phyloP scores from a whole-genome alignment of 2,329 filamentous ascomycete genomes.

The Didymella exigua region DNA sequence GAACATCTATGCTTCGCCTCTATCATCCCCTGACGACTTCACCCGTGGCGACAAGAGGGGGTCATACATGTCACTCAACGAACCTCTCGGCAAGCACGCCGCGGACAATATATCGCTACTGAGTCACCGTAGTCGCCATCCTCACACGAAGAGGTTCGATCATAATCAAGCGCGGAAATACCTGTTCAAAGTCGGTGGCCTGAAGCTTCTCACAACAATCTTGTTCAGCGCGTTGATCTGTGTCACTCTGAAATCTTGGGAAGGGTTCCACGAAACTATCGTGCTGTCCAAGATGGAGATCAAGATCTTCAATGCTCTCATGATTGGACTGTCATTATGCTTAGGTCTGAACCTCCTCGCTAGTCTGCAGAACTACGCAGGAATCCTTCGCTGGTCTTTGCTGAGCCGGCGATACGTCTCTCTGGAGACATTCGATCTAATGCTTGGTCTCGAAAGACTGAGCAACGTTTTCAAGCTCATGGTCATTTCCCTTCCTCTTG shows the following conservation, averaged over 20 bases:
- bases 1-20: conserved; percentile 27
- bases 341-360: conserved; percentile 44
- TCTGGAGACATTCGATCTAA: conserved; percentile 44
- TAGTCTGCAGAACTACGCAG: conserved; percentile 42
- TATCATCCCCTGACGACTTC: conserved; percentile 24
- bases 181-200: conserved; percentile 34
- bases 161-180: conserved; percentile 39
- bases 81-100: conserved; percentile 21
- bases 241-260: conserved; percentile 35
- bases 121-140: conserved; percentile 14
- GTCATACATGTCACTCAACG: conserved; percentile 27
- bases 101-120: conserved; percentile 29
- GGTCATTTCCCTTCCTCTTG: conserved; percentile 40
- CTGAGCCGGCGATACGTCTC: conserved; percentile 40
- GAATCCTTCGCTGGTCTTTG: conserved; percentile 44
- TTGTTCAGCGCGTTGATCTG: conserved; percentile 40
- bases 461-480: conserved; percentile 44
- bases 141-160: conserved; percentile 37
- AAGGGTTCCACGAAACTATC: conserved; percentile 32
- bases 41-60: conserved; percentile 21
- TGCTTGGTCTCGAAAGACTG: conserved; percentile 38
- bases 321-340: conserved; percentile 42
- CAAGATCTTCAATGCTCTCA: conserved; percentile 42
- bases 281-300: conserved; percentile 37
- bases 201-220: conserved; percentile 36